A percentile compares a stretch with the other conserved stretches of the same genome.
phyloP scores from a whole-genome alignment of 139 green algal genomes.

The Prasinococcaceae sp. region DNA sequence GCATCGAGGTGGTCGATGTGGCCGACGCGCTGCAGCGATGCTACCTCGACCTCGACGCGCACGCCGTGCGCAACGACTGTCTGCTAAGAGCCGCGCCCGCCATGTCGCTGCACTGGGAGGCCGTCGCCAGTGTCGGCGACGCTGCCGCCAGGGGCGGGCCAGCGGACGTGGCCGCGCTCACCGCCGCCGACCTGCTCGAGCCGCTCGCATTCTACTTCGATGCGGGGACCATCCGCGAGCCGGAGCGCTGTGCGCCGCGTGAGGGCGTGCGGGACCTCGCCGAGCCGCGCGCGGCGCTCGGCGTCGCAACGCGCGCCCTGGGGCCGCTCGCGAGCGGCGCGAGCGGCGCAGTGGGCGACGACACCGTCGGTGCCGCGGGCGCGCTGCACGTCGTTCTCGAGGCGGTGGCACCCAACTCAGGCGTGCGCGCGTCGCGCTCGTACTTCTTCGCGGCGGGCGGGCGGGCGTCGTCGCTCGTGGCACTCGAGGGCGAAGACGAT shows the following conservation, averaged over 20 bases:
- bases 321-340: background rate
- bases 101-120: background rate
- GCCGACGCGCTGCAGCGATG: background rate
- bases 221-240: conserved; percentile 29
- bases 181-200: background rate
- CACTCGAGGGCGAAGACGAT: background rate
- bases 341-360: too few relatives aligned
- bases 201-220: conserved; percentile 6
- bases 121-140: too few relatives aligned
- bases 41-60: conserved; percentile 5
- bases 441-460: conserved; percentile 19
- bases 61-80: background rate
- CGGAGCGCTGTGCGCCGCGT: background rate
- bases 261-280: conserved; percentile 14
- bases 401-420: conserved; percentile 17
- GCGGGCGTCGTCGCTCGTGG: background rate
- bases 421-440: conserved; percentile 19
- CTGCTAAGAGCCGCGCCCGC: background rate
- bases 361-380: background rate
- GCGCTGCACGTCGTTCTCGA: conserved; percentile 9
- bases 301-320: background rate
- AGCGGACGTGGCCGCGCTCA: background rate
- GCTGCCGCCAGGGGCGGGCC: background rate
- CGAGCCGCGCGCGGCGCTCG: conserved; percentile 10
- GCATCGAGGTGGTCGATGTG: conserved; percentile 23